Evolutionary conservation across 75 land plant genomes (phyloP).

Genomic region (Isoetes taiwanensis): DNA sequence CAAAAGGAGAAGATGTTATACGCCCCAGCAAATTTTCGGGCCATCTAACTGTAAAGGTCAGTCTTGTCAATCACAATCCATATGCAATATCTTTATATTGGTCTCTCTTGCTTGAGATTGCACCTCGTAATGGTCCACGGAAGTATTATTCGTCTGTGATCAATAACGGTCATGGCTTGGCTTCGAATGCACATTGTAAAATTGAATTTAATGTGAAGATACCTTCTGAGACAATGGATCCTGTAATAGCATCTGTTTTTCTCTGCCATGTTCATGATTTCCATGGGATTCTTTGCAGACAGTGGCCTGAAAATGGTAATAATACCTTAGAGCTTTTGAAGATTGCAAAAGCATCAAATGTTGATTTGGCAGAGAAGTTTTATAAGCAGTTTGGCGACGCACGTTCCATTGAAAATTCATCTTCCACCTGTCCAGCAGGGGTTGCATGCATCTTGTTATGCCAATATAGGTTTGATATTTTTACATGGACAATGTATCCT

Average conservation of each 20-base stretch:
- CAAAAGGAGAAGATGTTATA: not conserved
- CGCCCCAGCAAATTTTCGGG: not conserved
- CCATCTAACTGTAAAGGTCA: constrained; percentile 1
- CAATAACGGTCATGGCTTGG: constrained; percentile 23
- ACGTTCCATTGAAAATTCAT: constrained; percentile 3
- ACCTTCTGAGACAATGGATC: constrained; percentile 12
- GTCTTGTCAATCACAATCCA: constrained; percentile 12
- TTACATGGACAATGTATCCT: constrained; percentile 12
- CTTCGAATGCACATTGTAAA: constrained; percentile 17
- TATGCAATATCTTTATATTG: constrained; percentile 19
- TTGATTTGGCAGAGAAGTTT: not conserved
- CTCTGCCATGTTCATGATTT: constrained; percentile 29
- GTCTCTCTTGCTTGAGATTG: constrained; percentile 22
- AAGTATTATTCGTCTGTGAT: constrained; percentile 13
- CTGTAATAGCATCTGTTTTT: constrained; percentile 15
- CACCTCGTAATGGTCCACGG: not conserved
- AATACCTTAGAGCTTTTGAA: not conserved
- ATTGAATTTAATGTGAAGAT: constrained; percentile 15
- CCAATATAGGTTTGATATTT: constrained; percentile 20
- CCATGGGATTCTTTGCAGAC: constrained; percentile 17
- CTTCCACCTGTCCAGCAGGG: constrained; percentile 2
- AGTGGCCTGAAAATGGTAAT: not conserved
- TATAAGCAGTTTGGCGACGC: not conserved
- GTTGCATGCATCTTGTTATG: constrained; percentile 19
- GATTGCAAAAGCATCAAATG: not conserved